Base-by-base conservation (phyloP, 2,329 filamentous ascomycete species). In the Aspergillus unguis region DNA sequence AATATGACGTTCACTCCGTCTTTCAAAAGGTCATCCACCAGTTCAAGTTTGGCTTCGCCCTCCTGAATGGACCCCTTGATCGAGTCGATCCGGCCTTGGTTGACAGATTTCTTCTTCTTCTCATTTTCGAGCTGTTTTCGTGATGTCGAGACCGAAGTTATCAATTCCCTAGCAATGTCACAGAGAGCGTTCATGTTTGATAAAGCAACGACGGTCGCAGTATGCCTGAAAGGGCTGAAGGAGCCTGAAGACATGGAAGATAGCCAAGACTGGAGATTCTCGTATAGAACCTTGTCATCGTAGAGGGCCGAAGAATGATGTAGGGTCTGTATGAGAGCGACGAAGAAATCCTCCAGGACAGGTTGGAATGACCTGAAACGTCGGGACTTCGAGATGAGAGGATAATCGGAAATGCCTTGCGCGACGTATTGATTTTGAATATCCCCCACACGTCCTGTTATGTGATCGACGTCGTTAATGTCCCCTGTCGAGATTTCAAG, bases 1-100 rank as follows among this genome's bases (percentile, higher is more conserved):
- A 96, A 99, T 43, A 97, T 86, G 2, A 89, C 88, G 61, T 96
- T 88, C 66, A 97, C 95, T 63, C 91, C 90, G 60, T 95, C 90
- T 60, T 86, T 86, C 53, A 97, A 85, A 54, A 86, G 80, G 29
- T 82, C 80, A 58, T 89, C 85, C 48, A 90, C 83, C 9, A 80
- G 76, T 54, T 89, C 85, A 32, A 89, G 80, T 65, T 85, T 86
- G 56, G 83, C 76, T 58, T 86, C 85, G 33, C 85, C 85, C 58
- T 91, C 83, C 40, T 86, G 80, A 36, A 92, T 79, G 50, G 84
- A 87, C 38, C 82, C 79, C 65, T 95, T 84, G 26, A 94, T 84
- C 9, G 87, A 85, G 45, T 84, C 80, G 25, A 91, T 80, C 59
- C 90, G 86, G 33, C 83, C 82, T 73, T 95, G 92, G 71, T 95